phyloP scores from a whole-genome alignment of 208 protist species.

The Leishmania tropica region DNA sequence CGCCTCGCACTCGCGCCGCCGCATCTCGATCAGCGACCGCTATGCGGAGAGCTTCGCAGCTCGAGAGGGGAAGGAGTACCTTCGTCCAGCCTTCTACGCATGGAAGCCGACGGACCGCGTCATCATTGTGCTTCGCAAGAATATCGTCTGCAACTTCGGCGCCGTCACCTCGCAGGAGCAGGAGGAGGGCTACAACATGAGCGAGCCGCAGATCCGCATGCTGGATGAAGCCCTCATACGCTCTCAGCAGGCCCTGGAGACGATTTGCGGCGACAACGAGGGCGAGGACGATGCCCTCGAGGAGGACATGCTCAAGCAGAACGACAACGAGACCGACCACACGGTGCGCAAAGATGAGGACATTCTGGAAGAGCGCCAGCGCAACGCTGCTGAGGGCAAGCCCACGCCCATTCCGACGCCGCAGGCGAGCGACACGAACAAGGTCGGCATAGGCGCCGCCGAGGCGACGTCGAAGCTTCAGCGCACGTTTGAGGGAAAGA shows the following conservation, averaged over 20 bases:
- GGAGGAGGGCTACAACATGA: conserved; percentile 57
- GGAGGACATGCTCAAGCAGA: conserved; percentile 55
- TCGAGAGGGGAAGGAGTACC: conserved; percentile 72
- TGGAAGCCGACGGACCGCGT: conserved; percentile 79
- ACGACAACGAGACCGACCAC: conserved; percentile 14
- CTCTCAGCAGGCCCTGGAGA: conserved; percentile 33
- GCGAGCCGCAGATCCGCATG: conserved; percentile 55
- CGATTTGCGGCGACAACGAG: conserved; percentile 35
- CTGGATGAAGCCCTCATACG: conserved; percentile 63
- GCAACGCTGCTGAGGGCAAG: conserved; percentile 32
- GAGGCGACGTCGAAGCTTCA: conserved; percentile 36
- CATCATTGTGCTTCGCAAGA: conserved; percentile 74
- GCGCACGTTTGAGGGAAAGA: conserved; percentile 54
- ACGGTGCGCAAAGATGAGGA: conserved; percentile 33
- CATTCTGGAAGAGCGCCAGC: conserved; percentile 39
- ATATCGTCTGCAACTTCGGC: conserved; percentile 69
- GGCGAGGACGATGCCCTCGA: conserved; percentile 27
- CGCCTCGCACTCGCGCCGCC: conserved; percentile 14
- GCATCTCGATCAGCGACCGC: conserved; percentile 32
- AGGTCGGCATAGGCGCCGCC: not conserved
- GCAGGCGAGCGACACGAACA: conserved; percentile 1
- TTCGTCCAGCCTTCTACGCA: conserved; percentile 68
- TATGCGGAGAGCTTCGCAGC: conserved; percentile 78
- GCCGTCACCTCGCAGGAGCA: conserved; percentile 35
- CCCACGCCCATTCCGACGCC: conserved; percentile 26